Evolutionary conservation across 257 asterid species (phyloP).

Genomic region (Pogostemon cablin): DNA sequence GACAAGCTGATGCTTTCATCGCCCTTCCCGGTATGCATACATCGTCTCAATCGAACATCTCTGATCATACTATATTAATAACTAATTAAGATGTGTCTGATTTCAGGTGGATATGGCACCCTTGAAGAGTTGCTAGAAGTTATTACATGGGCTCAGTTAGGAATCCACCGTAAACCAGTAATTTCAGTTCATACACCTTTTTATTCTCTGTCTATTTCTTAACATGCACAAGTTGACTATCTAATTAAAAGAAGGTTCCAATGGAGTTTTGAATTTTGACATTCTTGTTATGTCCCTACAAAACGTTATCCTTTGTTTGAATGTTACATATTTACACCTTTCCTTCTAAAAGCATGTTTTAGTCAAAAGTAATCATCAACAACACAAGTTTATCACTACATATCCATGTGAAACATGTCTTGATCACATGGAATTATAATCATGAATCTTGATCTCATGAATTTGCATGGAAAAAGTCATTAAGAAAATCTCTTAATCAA

Average conservation of each 20-base stretch:
- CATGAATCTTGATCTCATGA: not conserved
- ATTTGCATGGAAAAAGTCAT: not conserved
- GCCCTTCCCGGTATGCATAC: slow-evolving; percentile 79
- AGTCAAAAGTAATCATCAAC: slow-evolving; percentile 36
- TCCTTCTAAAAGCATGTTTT: slow-evolving; percentile 2
- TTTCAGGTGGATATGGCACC: slow-evolving; percentile 91
- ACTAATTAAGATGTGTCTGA: not conserved
- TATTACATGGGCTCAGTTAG: slow-evolving; percentile 97
- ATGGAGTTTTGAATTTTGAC: slow-evolving; percentile 30
- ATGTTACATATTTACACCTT: not conserved
- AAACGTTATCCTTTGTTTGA: slow-evolving; percentile 15
- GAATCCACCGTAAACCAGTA: slow-evolving; percentile 94
- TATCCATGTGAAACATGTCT: slow-evolving; percentile 29
- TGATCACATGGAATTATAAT: slow-evolving; percentile 36
- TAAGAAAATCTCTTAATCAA: not conserved
- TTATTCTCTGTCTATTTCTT: not conserved
- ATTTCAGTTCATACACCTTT: slow-evolving; percentile 16
- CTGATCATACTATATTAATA: too few relatives aligned
- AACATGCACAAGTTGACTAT: too few relatives aligned
- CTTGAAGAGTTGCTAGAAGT: slow-evolving; percentile 98
- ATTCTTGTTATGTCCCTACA: slow-evolving; percentile 13
- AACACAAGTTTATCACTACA: slow-evolving; percentile 9
- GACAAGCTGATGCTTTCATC: slow-evolving; percentile 93
- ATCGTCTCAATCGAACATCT: too few relatives aligned
- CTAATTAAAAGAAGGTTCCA: not conserved